Evolutionary conservation across 225 moss, liverwort and hornwort species (phyloP).

Genomic region (Antitrichia curtipendula): DNA sequence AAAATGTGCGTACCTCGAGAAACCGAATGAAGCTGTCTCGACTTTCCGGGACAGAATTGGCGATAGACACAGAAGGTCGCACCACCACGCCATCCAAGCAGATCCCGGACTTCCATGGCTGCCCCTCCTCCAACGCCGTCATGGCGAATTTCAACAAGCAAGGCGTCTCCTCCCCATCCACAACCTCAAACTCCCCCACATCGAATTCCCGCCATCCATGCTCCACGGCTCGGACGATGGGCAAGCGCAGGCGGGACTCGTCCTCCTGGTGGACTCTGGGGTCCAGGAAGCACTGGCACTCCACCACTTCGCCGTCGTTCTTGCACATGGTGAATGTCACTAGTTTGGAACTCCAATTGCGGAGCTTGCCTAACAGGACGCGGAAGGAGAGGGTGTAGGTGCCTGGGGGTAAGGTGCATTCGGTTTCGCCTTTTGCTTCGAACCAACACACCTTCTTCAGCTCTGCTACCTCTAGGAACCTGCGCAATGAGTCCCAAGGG

Average conservation of each 20-base stretch:
- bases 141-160: background rate
- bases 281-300: conserved; percentile 3
- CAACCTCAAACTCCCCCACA: conserved; percentile 4
- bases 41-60: background rate
- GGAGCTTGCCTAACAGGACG: background rate
- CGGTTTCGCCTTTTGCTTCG: background rate
- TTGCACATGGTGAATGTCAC: background rate
- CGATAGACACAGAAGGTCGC: background rate
- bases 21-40: background rate
- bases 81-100: conserved; percentile 19
- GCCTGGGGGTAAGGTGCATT: conserved; percentile 7
- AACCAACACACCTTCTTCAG: conserved; percentile 15
- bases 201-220: conserved; percentile 20
- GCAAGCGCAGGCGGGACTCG: background rate
- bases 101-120: background rate
- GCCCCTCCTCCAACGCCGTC: background rate
- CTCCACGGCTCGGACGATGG: background rate
- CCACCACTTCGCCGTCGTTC: background rate
- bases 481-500: background rate
- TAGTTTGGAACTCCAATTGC: background rate
- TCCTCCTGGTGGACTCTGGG: background rate
- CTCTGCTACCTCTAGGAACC: conserved; percentile 17
- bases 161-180: background rate
- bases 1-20: background rate
- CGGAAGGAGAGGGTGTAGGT: conserved; percentile 17